phyloP scores from a whole-genome alignment of 305 asterid genomes.

The Fraxinus baroniana region DNA sequence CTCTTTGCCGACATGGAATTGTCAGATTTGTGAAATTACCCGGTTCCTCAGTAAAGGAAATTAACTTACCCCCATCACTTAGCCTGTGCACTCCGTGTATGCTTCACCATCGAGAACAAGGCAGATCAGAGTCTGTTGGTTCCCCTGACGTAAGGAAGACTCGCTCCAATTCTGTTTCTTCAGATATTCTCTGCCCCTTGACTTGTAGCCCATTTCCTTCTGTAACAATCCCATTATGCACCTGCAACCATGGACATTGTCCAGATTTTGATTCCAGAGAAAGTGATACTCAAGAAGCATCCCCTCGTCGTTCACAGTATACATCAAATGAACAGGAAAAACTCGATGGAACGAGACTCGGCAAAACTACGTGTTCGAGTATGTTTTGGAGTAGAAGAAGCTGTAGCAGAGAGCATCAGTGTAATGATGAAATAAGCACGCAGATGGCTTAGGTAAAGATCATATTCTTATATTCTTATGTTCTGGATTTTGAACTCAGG shows the following conservation, averaged over 20 bases:
- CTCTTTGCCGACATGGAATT: conserved; percentile 72
- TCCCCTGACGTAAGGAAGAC: conserved; percentile 60
- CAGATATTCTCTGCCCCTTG: conserved; percentile 65
- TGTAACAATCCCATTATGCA: conserved; percentile 70
- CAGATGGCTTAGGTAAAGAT: conserved; percentile 14
- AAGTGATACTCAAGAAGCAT: conserved; percentile 39
- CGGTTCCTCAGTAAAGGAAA: conserved; percentile 55
- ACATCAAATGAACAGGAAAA: conserved; percentile 45
- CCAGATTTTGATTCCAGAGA: conserved; percentile 61
- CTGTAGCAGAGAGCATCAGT: conserved; percentile 81
- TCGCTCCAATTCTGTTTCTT: conserved; percentile 53
- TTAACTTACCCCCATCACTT: conserved; percentile 51
- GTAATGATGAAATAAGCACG: conserved; percentile 74
- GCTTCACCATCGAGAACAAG: conserved; percentile 71
- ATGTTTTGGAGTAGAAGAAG: conserved; percentile 87
- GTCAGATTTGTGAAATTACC: conserved; percentile 54
- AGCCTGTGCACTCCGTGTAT: conserved; percentile 78
- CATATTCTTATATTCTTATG: not conserved
- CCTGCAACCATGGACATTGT: conserved; percentile 69
- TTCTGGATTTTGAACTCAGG: not conserved
- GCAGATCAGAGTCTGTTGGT: conserved; percentile 39
- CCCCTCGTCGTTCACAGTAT: conserved; percentile 47
- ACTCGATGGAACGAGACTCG: conserved; percentile 54
- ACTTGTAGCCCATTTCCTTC: conserved; percentile 85
- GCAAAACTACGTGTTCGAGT: conserved; percentile 61